Conservation (phyloP, 805 yeast species). For the Candida lessepsii region DNA sequence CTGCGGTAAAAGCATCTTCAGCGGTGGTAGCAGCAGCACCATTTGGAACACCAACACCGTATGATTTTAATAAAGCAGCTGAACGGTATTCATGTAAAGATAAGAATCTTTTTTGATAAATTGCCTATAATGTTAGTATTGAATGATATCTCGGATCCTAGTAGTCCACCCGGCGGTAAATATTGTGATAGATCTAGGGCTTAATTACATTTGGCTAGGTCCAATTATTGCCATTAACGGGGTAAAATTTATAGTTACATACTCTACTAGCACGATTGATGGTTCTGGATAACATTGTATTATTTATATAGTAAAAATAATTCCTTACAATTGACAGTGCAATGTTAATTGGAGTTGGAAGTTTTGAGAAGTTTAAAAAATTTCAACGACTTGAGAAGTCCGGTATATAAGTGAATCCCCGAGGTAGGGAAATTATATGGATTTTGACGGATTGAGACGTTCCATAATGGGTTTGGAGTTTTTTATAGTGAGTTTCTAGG, state of each 20-base stretch:
- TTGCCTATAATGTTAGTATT: constrained; percentile 19
- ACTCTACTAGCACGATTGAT: constrained; percentile 44
- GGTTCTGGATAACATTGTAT: constrained; percentile 40
- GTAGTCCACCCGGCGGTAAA: neutral
- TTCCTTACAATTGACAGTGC: constrained; percentile 2
- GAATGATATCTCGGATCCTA: constrained; percentile 1
- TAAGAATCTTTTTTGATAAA: constrained; percentile 59
- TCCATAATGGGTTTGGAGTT: constrained; percentile 1
- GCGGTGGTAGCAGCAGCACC: constrained; percentile 92
- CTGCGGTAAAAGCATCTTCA: constrained; percentile 81
- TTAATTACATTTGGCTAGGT: too few relatives aligned
- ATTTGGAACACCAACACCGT: constrained; percentile 87
- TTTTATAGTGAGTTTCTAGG: neutral
- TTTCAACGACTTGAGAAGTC: constrained; percentile 4
- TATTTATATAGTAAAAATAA: neutral
- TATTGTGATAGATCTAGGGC: too few relatives aligned
- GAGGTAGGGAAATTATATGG: constrained; percentile 7
- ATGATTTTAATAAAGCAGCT: constrained; percentile 76
- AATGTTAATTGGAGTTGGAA: constrained; percentile 4
- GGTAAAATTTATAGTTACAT: too few relatives aligned
- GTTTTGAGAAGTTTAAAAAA: constrained; percentile 8
- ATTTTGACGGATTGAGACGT: neutral
- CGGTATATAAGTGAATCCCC: constrained; percentile 6
- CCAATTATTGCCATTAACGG: too few relatives aligned
- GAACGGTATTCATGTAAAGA: constrained; percentile 96